Percentiles rank a stretch among this genome's conserved stretches.
These are phyloP conservation scores for Trichosporon coremiiforme DNA, from an alignment of 1,284 basidiomycete genomes.

Conservation along the genomic window DNA sequence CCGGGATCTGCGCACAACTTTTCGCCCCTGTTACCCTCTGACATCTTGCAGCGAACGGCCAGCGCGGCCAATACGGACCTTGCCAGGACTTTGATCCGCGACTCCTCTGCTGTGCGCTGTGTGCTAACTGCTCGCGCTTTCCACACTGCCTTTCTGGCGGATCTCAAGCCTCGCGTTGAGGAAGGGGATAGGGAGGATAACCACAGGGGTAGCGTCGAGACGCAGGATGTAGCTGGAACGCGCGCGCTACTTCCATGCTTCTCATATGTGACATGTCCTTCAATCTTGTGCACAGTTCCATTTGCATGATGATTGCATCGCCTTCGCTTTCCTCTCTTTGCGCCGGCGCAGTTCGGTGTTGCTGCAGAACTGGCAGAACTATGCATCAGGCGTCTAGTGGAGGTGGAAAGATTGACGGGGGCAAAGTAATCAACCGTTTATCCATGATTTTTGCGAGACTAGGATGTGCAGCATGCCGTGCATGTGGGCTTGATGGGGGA, in stretches of 20 bases:
- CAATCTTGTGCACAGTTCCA: not conserved
- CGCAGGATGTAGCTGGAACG: not conserved
- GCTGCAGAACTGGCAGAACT: no score
- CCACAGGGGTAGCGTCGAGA: not conserved
- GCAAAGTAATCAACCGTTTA: conserved; percentile 11
- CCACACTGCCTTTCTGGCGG: not conserved
- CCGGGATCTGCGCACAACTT: not conserved
- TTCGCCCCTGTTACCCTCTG: not conserved
- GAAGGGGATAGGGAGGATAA: not conserved
- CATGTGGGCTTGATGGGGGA: not conserved
- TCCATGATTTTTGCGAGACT: conserved; percentile 19
- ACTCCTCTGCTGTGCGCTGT: not conserved
- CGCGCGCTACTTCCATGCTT: not conserved
- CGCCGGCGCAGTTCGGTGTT: no score
- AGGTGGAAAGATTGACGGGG: not conserved
- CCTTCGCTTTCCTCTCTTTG: no score
- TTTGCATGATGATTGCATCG: not conserved
- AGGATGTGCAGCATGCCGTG: no score
- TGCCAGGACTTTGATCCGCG: not conserved
- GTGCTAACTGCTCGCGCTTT: not conserved
- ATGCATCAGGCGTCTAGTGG: not conserved
- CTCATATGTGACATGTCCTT: not conserved
- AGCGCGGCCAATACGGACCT: not conserved
- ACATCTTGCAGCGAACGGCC: not conserved
- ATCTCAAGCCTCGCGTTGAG: not conserved